A percentile compares a stretch with the other conserved stretches of the same genome.
phyloP scores from a whole-genome alignment of 352 stramenopile species.

The Globisporangium cystogenes region DNA sequence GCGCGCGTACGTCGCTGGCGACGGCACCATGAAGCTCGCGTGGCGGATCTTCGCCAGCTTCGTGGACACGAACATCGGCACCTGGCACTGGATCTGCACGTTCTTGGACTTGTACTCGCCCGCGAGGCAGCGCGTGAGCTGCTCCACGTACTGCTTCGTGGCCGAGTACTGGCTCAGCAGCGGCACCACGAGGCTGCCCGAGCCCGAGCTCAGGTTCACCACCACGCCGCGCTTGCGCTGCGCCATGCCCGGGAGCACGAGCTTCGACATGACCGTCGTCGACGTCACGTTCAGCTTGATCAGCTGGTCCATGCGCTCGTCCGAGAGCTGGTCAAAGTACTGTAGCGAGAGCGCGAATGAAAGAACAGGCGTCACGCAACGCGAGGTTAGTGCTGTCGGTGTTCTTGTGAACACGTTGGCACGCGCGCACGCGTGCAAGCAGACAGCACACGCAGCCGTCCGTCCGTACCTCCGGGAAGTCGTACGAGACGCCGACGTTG shows the following conservation, averaged over 20 bases:
- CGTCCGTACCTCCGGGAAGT: slow-evolving; percentile 82
- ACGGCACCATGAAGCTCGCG: slow-evolving; percentile 90
- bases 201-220: slow-evolving; percentile 97
- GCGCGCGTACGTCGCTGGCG: slow-evolving; percentile 87
- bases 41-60: slow-evolving; percentile 99
- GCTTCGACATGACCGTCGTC: slow-evolving; percentile 77
- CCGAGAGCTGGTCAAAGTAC: slow-evolving; percentile 97
- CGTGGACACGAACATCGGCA: slow-evolving; percentile 98
- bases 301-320: slow-evolving; percentile 90
- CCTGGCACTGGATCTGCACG: slow-evolving; percentile 95
- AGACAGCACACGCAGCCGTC: neutral
- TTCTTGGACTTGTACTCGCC: slow-evolving; percentile 94
- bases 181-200: slow-evolving; percentile 93
- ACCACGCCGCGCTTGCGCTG: slow-evolving; percentile 93
- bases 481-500: slow-evolving; percentile 99
- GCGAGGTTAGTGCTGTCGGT: neutral
- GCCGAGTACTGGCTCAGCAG: slow-evolving; percentile 96
- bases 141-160: slow-evolving; percentile 97
- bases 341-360: slow-evolving; percentile 4
- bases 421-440: no score
- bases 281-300: slow-evolving; percentile 87
- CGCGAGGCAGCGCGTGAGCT: slow-evolving; percentile 95
- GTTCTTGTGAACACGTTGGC: no score
- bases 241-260: slow-evolving; percentile 93
- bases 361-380: neutral